phyloP scores from a whole-genome alignment of 495 filamentous ascomycete species.

The Bryoglossum gracile region DNA sequence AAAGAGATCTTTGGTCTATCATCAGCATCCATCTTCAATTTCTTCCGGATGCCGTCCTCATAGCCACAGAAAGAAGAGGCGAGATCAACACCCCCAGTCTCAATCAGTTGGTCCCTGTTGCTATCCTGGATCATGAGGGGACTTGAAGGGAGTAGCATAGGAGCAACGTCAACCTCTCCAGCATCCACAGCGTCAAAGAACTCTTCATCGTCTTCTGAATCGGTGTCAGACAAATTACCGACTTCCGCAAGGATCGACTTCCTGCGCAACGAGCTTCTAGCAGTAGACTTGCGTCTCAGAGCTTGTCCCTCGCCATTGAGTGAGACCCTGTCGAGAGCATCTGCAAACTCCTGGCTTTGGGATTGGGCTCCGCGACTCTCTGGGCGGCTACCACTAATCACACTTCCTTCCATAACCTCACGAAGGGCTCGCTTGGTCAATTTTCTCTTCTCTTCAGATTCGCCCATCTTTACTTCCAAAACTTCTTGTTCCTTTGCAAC shows the following conservation, averaged over 20 bases:
- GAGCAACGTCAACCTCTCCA: conserved; percentile 74
- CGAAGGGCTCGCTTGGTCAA: conserved; percentile 83
- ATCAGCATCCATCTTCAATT: conserved; percentile 84
- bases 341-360: conserved; percentile 23
- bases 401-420: conserved; percentile 67
- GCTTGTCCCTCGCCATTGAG: conserved; percentile 22
- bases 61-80: conserved; percentile 78
- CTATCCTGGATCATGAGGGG: conserved; percentile 26
- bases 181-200: conserved; percentile 97
- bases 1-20: conserved; percentile 89
- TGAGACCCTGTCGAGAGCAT: conserved; percentile 28
- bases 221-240: conserved; percentile 64
- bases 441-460: conserved; percentile 83
- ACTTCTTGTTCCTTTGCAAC: conserved; percentile 90
- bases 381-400: conserved; percentile 38
- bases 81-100: conserved; percentile 52
- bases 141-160: conserved; percentile 40
- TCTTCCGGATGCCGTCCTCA: conserved; percentile 71
- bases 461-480: conserved; percentile 76
- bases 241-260: conserved; percentile 55
- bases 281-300: conserved; percentile 37
- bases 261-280: conserved; percentile 36
- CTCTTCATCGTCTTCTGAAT: conserved; percentile 80
- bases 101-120: conserved; percentile 35
- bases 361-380: conserved; percentile 27